Percentiles rank a stretch among this genome's conserved stretches.
Evolutionary conservation across 495 filamentous ascomycete genomes (phyloP).

Genomic region (Lepidopterella palustris): DNA sequence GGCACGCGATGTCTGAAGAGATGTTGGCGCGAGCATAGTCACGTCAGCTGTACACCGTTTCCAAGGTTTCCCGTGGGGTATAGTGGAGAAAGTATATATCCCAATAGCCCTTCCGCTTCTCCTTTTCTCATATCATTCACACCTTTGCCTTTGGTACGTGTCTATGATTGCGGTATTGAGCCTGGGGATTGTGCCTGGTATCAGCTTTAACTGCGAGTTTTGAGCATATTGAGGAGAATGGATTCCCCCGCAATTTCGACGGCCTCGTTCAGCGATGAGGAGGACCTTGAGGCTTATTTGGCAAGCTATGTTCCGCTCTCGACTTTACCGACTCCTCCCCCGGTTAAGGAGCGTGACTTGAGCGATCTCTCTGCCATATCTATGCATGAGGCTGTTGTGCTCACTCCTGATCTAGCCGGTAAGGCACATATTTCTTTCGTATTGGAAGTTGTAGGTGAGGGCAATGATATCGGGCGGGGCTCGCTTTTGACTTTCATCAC

Average conservation of each 20-base stretch:
- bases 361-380: background rate
- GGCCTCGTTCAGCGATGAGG: background rate
- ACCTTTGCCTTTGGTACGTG: too few relatives aligned
- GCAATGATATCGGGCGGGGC: too few relatives aligned
- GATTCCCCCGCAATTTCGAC: background rate
- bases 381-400: background rate
- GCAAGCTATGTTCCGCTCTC: conserved; percentile 52
- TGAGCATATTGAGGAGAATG: background rate
- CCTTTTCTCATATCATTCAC: too few relatives aligned
- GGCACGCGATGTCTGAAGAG: background rate
- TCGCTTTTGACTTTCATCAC: too few relatives aligned
- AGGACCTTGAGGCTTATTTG: conserved; percentile 36
- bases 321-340: conserved; percentile 52
- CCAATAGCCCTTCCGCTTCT: background rate
- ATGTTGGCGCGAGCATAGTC: background rate
- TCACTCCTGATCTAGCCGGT: background rate
- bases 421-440: background rate
- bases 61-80: background rate
- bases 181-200: too few relatives aligned
- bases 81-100: background rate
- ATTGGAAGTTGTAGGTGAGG: too few relatives aligned
- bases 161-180: too few relatives aligned
- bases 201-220: too few relatives aligned
- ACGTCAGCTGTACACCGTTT: conserved; percentile 5
- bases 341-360: conserved; percentile 17